Evolutionary conservation across 164 flowering plant genomes (phyloP), one percentile per base, ranked within the genome.

Genomic region (Hamamelis virginiana): DNA sequence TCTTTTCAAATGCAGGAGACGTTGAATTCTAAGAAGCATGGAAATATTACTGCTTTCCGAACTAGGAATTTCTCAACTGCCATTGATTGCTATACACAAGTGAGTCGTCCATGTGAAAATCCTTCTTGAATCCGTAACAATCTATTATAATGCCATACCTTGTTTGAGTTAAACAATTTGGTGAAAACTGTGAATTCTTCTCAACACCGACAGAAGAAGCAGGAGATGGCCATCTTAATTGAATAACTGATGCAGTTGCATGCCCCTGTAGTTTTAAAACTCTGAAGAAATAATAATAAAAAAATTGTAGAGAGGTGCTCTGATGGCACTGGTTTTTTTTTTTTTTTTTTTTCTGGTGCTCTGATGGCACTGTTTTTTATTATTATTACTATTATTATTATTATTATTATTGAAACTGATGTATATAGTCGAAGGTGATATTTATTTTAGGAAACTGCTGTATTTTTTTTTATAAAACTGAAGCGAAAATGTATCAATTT

Each of bases 1-100:
- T 93, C 98, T 44, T 93, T 93, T 64, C 95, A 91, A 76, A 89
- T 93, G 89, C 98, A 89, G 75, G 98, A 91, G 69, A 84, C 94
- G 9, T 76, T 91, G 81, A 89, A 87, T 72, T 91, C 84, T 51
- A 93, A 89, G 86, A 93, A 91, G 83, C 89, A 81, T 48, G 98
- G 95, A 43, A 97, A 93, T 73, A 65, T 85, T n/a, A n/a, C n/a
- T 16, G 95, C 98, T 61, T 93, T 93, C 73, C 84, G 91, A 71
- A 87, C 89, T 8, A 93, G 88, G 73, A 91, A 93, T 64, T 93
- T 86, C 68, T 65, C 78, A 28, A 76, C 87, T 59, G 95, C 98
- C 63, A 87, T 93, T 60, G 87, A 91, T 72, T 82, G 82, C 78
- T 93, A 89, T 56, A 84, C 94, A 13, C 87, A 83, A 80, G 98